Conservation (phyloP, 352 stramenopile species). For the Globisporangium echinulatum region DNA sequence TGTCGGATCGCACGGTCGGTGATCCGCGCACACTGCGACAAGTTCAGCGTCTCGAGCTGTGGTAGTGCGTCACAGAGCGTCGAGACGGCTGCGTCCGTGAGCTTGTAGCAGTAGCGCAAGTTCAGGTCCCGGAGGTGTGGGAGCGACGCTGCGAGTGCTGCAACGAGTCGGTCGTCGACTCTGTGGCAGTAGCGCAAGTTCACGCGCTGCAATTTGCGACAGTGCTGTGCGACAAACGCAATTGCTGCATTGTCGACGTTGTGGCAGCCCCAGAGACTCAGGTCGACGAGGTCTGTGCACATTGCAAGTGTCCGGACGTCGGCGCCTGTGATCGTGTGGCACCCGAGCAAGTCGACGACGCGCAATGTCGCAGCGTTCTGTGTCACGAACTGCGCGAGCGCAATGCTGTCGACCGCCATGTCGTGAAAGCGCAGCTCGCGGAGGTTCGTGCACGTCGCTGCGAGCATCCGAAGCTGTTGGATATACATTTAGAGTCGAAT, state of each 20-base stretch:
- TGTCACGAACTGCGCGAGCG: constrained; percentile 40
- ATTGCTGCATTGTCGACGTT: constrained; percentile 71
- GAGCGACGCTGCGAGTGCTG: constrained; percentile 36
- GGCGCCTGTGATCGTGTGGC: constrained; percentile 54
- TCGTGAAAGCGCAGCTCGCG: constrained; percentile 61
- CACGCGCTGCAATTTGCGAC: constrained; percentile 34
- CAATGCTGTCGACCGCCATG: constrained; percentile 52
- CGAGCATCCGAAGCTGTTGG: constrained; percentile 24
- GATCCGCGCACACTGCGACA: constrained; percentile 78
- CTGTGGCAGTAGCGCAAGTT: constrained; percentile 84
- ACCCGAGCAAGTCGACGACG: constrained; percentile 68
- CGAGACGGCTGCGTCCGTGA: constrained; percentile 60
- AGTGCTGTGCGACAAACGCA: constrained; percentile 44
- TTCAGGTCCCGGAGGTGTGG: constrained; percentile 63
- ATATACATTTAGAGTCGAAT: too few relatives aligned
- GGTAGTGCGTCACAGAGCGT: constrained; percentile 42
- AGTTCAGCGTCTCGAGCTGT: constrained; percentile 54
- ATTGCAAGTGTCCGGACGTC: constrained; percentile 39
- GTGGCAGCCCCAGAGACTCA: constrained; percentile 74
- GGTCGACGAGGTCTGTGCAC: constrained; percentile 40
- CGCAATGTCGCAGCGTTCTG: constrained; percentile 44
- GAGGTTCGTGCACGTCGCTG: constrained; percentile 36
- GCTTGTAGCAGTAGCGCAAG: constrained; percentile 83
- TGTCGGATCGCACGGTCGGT: constrained; percentile 61
- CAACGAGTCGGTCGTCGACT: constrained; percentile 66